Evolutionary conservation across 148 eudicot species (phyloP).

Genomic region (Oxyria digyna): DNA sequence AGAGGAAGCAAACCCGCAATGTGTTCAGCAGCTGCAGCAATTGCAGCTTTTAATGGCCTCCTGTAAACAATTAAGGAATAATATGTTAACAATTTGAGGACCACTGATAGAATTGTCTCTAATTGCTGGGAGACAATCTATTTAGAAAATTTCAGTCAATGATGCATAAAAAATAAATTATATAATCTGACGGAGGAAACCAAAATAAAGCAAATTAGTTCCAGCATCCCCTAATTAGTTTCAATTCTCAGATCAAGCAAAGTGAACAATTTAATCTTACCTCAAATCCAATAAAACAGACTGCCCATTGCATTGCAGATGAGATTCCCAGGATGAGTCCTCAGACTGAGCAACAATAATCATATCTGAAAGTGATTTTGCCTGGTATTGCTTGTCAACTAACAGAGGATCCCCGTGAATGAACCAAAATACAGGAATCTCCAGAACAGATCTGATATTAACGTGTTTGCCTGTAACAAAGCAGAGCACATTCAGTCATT

Average conservation of each 20-base stretch:
- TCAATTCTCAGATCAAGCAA: not conserved
- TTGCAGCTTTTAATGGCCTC: slow-evolving; percentile 85
- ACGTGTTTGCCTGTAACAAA: slow-evolving; percentile 68
- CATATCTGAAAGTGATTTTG: slow-evolving; percentile 94
- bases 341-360: slow-evolving; percentile 89
- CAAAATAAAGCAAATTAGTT: not conserved
- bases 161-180: not conserved
- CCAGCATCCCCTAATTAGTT: not conserved
- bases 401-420: slow-evolving; percentile 65
- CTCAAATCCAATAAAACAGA: slow-evolving; percentile 78
- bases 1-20: slow-evolving; percentile 88
- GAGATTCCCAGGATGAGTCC: slow-evolving; percentile 84
- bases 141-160: not conserved
- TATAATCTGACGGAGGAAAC: not conserved
- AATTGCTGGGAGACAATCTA: not conserved
- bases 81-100: not conserved
- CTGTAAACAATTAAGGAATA: slow-evolving; percentile 23
- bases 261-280: slow-evolving; percentile 19
- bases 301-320: slow-evolving; percentile 86
- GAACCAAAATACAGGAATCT: slow-evolving; percentile 96
- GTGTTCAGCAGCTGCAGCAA: slow-evolving; percentile 88
- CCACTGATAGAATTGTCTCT: not conserved
- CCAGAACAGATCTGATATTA: slow-evolving; percentile 66
- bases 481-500: slow-evolving; percentile 7
- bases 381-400: slow-evolving; percentile 91